Conservation (phyloP, 2,329 filamentous ascomycete species). For the Colletotrichum sp. region DNA sequence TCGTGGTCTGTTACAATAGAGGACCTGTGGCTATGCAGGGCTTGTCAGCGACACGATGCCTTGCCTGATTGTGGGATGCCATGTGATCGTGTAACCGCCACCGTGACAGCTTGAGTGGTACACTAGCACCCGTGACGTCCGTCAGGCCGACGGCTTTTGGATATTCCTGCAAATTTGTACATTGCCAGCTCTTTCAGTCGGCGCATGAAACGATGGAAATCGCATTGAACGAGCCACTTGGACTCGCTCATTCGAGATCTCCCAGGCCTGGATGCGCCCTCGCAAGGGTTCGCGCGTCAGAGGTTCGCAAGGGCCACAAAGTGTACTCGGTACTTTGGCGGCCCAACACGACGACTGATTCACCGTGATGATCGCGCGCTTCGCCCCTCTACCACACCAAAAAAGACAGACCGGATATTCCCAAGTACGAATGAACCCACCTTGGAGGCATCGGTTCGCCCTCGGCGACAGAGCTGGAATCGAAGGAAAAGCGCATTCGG, state of each 20-base stretch:
- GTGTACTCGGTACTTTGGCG: background rate
- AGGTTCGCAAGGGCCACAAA: background rate
- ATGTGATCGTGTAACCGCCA: constrained; percentile 17
- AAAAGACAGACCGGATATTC: background rate
- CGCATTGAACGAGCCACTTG: background rate
- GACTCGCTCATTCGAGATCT: background rate
- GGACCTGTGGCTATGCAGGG: constrained; percentile 59
- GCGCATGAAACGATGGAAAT: background rate
- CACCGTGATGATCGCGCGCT: background rate
- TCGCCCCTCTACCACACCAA: background rate
- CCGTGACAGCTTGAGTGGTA: constrained; percentile 1
- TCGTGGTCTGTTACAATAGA: constrained; percentile 86
- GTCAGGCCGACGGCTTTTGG: background rate
- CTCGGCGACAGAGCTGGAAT: constrained; percentile 63
- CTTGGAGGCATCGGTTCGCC: constrained; percentile 69
- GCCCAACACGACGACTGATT: background rate
- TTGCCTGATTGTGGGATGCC: constrained; percentile 4
- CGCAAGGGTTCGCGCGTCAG: background rate
- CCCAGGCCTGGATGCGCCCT: background rate
- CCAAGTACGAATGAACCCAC: constrained; percentile 46
- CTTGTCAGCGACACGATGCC: constrained; percentile 16
- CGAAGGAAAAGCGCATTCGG: constrained; percentile 77
- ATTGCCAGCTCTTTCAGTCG: background rate
- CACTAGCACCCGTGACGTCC: constrained; percentile 16
- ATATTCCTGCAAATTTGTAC: background rate